A percentile compares a stretch with the other conserved stretches of the same genome.
Evolutionary conservation across 2,329 filamentous ascomycete species (phyloP).

Genomic region (Xylariomycetidae sp.): DNA sequence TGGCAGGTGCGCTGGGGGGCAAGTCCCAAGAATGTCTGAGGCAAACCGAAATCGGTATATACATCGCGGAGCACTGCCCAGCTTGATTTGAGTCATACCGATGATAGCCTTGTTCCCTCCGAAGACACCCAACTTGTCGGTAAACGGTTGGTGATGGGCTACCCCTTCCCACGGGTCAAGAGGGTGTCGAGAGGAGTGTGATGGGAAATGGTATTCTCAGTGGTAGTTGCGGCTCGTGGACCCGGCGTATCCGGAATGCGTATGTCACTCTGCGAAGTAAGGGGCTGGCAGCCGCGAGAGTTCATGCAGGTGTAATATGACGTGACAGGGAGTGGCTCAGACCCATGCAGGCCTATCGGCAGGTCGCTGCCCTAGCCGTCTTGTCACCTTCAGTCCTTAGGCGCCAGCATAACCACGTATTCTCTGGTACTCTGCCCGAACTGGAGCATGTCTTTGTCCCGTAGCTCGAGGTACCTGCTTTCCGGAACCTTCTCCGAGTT

Average conservation of each 20-base stretch:
- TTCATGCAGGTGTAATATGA: no score
- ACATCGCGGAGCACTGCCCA: conserved; percentile 17
- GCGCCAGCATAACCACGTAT: conserved; percentile 87
- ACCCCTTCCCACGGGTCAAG: no score
- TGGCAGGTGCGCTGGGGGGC: conserved; percentile 3
- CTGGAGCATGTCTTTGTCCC: conserved; percentile 81
- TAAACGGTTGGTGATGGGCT: no score
- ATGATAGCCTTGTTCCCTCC: conserved; percentile 18
- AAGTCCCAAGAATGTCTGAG: no score
- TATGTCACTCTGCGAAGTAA: not conserved
- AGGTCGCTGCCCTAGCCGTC: not conserved
- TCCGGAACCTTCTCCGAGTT: conserved; percentile 71
- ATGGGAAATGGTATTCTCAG: no score
- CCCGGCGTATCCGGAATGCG: not conserved
- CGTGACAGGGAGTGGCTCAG: no score
- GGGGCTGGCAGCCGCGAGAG: no score
- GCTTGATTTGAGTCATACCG: conserved; percentile 21
- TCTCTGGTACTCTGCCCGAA: conserved; percentile 88
- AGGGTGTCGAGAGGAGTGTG: no score
- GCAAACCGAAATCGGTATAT: conserved; percentile 9
- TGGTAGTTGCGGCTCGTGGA: not conserved
- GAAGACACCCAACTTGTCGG: no score
- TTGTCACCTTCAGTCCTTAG: conserved; percentile 32
- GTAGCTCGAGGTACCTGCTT: conserved; percentile 79
- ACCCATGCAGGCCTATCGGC: not conserved